Evolutionary conservation across 257 asterid genomes (phyloP).

Genomic region (Nicotiana knightiana): DNA sequence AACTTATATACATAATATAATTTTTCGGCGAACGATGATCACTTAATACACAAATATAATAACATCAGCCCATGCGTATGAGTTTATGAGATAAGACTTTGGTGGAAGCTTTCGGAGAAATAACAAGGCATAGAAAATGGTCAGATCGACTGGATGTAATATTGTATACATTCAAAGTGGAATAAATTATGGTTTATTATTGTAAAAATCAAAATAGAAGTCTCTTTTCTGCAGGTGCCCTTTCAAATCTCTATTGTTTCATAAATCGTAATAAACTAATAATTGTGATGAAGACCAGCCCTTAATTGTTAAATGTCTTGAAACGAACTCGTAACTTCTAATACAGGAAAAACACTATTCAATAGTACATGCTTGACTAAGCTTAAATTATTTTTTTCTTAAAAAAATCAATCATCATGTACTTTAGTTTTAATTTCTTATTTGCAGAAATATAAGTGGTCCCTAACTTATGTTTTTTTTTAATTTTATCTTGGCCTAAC

Average conservation of each 20-base stretch:
- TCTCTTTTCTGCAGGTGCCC: background rate
- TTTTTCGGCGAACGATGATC: too few relatives aligned
- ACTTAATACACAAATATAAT: too few relatives aligned
- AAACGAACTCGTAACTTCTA: background rate
- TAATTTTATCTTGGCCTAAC: background rate
- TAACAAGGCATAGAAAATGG: background rate
- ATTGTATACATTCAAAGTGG: background rate
- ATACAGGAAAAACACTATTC: background rate
- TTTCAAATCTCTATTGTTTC: background rate
- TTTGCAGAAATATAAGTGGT: background rate
- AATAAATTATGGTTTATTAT: background rate
- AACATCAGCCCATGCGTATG: too few relatives aligned
- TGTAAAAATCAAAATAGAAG: background rate
- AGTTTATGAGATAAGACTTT: background rate
- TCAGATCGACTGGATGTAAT: background rate
- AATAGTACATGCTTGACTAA: background rate
- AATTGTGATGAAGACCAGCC: background rate
- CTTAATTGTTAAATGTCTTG: background rate
- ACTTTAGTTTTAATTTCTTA: constrained; percentile 4
- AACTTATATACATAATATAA: too few relatives aligned
- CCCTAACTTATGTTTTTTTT: background rate
- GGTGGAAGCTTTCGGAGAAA: background rate
- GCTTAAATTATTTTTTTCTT: background rate
- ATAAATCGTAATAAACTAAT: background rate
- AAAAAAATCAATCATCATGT: constrained; percentile 2